A percentile compares a stretch with the other conserved stretches of the same genome.
Conservation (phyloP, 2,329 filamentous ascomycete species). For the Penicillium psychrosexuale region DNA sequence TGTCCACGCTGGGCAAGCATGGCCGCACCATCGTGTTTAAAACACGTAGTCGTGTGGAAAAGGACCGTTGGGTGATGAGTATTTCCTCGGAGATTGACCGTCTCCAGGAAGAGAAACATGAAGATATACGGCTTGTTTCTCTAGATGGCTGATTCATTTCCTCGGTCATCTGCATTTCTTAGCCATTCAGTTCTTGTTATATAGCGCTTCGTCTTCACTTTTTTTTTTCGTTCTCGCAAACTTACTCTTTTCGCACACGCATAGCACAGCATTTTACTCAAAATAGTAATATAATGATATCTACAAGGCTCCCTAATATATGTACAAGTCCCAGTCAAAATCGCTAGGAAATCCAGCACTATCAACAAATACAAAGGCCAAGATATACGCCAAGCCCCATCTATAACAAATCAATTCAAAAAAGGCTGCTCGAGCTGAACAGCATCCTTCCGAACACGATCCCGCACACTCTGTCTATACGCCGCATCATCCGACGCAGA, state of each 20-base stretch:
- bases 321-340: conserved; percentile 8
- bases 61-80: conserved; percentile 66
- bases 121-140: conserved; percentile 50
- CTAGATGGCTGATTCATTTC: conserved; percentile 1
- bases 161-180: conserved; percentile 1
- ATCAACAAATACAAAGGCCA: conserved; percentile 7
- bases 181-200: conserved; percentile 2
- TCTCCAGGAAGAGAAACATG: conserved; percentile 45
- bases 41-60: conserved; percentile 61
- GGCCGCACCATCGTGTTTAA: conserved; percentile 65
- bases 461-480: conserved; percentile 36
- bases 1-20: conserved; percentile 59
- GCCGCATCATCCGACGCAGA: conserved; percentile 12
- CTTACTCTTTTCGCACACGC: background rate
- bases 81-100: conserved; percentile 66
- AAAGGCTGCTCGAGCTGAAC: conserved; percentile 34
- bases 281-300: conserved; percentile 21
- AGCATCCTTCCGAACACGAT: conserved; percentile 38
- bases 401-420: conserved; percentile 16
- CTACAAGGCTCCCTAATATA: conserved; percentile 3
- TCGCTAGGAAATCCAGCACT: background rate
- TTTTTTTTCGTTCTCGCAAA: background rate
- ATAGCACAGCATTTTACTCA: conserved; percentile 1
- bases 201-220: background rate
- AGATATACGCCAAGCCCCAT: background rate